These are phyloP conservation scores for Lagenidium sp. DNA, from an alignment of 352 stramenopile species.

Conservation along the genomic window DNA sequence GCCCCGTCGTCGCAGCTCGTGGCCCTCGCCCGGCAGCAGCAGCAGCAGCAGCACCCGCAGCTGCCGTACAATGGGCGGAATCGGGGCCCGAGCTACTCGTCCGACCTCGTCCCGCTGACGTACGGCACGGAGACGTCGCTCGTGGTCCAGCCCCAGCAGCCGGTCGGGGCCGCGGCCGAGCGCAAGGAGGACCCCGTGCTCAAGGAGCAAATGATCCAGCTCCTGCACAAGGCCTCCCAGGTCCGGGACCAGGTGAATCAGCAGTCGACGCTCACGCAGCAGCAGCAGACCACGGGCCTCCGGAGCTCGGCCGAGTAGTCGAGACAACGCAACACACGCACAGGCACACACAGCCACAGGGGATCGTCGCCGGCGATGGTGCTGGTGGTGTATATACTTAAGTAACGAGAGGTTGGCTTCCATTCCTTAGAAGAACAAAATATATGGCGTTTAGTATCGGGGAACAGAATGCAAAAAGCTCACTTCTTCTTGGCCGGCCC, in stretches of 20 bases:
- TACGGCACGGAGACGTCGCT: constrained; percentile 35
- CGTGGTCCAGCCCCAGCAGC: constrained; percentile 15
- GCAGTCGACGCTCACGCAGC: constrained; percentile 19
- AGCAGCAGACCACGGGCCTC: constrained; percentile 55
- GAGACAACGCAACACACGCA: not conserved
- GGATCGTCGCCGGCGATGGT: too few species aligned
- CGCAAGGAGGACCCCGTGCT: constrained; percentile 59
- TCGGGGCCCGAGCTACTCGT: constrained; percentile 16
- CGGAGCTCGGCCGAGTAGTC: constrained; percentile 66
- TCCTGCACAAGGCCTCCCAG: constrained; percentile 74
- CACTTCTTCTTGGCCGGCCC: constrained; percentile 17
- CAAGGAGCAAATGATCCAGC: constrained; percentile 83
- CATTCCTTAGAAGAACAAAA: too few species aligned
- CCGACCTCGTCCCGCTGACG: constrained; percentile 65
- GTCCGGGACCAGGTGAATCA: constrained; percentile 69
- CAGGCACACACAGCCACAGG: not conserved
- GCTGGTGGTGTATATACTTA: too few species aligned
- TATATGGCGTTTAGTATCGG: too few species aligned
- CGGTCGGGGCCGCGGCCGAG: not conserved
- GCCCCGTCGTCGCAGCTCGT: constrained; percentile 41
- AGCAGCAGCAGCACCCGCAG: constrained; percentile 2
- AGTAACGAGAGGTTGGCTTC: too few species aligned
- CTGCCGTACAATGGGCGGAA: not conserved
- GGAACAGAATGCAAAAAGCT: too few species aligned
- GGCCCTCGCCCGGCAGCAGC: constrained; percentile 6